A percentile compares a stretch with the other conserved stretches of the same genome.
phyloP scores from a whole-genome alignment of 768 basidiomycete species.

The Fistulinella prunicolor region DNA sequence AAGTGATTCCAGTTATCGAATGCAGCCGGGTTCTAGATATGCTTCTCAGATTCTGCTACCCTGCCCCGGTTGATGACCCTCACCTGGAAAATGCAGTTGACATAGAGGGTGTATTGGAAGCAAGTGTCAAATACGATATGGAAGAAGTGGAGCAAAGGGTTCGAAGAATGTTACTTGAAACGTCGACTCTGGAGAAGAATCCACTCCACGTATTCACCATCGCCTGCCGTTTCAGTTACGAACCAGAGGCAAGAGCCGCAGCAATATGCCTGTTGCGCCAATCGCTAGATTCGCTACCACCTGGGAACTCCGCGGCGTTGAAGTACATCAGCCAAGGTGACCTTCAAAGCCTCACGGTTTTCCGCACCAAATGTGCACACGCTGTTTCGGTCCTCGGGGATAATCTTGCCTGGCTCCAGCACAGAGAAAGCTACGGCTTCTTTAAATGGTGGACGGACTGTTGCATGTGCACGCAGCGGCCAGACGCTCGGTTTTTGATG shows the following conservation, averaged over 20 bases:
- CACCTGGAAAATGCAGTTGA: slow-evolving; percentile 13
- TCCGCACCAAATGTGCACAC: slow-evolving; percentile 20
- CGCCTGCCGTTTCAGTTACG: slow-evolving; percentile 31
- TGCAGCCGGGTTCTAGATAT: slow-evolving; percentile 24
- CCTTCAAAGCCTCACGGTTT: slow-evolving; percentile 13
- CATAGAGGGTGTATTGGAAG: slow-evolving; percentile 26
- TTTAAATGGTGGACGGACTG: slow-evolving; percentile 30
- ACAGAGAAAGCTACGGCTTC: too few species aligned
- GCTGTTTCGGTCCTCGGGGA: slow-evolving; percentile 20
- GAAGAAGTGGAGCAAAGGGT: slow-evolving; percentile 26
- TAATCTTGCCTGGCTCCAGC: slow-evolving; percentile 23
- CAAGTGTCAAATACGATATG: slow-evolving; percentile 31
- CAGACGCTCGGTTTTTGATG: slow-evolving; percentile 24
- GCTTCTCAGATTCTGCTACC: slow-evolving; percentile 38
- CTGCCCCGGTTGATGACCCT: slow-evolving; percentile 25
- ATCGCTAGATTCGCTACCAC: too few species aligned
- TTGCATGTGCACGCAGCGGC: slow-evolving; percentile 22
- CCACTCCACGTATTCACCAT: slow-evolving; percentile 34
- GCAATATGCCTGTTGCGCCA: slow-evolving; percentile 25
- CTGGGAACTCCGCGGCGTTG: background rate
- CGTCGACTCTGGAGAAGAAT: slow-evolving; percentile 24
- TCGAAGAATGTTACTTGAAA: slow-evolving; percentile 25
- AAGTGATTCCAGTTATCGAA: slow-evolving; percentile 32
- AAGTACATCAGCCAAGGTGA: slow-evolving; percentile 9
- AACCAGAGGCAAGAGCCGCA: slow-evolving; percentile 31